Base-by-base conservation (phyloP, 2,329 filamentous ascomycete genomes). In the Monilinia vaccinii-corymbosi region DNA sequence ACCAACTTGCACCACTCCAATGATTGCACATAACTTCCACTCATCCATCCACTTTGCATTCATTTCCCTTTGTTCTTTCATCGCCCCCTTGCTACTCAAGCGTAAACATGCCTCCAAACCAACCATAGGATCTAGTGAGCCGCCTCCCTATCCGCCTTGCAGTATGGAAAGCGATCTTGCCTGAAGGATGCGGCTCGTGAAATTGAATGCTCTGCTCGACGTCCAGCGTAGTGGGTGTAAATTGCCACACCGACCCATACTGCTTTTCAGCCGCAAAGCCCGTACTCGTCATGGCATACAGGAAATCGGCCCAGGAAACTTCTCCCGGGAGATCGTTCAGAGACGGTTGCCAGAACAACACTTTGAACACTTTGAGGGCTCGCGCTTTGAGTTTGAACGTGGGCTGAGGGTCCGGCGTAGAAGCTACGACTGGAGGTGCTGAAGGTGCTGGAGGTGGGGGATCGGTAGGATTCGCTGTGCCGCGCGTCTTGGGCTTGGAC, bases 171-270 rank as follows among this genome's bases (percentile, higher is more conserved):
- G 77, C 71, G 4, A 86, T 74, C 69, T 85, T 84, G 1, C 72
- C 71, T 1, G 67, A 68, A 0, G 81, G 80, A 69, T 86, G 82
- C 2, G 83, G 82, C 31, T 55, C 51, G 10, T 55, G 38, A 31
- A 55, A 55, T 31, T 32, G 38, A 9, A 86, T 85, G 28, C 75
- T 76, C 4, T 77, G 70, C 44, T 76, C 72, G 0, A 77, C 73
- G 56, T 78, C 74, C 5, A 66, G 36, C 10, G 23, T 58, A 0
- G 40, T 45, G 4, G 78, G 78, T 16, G 72, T 74, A 62, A 86
- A 86, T 13, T 83, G 79, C 83, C 83, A 86, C 0, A 79, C 78
- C 1, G 80, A 85, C 0, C 82, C 81, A 61, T 84, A 83, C 0
- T 85, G 73, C 70, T 86, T 85, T 69, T 82, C 72, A 0, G 75